phyloP scores from a whole-genome alignment of 768 basidiomycete genomes.

The Pleurotus tuber-regium region DNA sequence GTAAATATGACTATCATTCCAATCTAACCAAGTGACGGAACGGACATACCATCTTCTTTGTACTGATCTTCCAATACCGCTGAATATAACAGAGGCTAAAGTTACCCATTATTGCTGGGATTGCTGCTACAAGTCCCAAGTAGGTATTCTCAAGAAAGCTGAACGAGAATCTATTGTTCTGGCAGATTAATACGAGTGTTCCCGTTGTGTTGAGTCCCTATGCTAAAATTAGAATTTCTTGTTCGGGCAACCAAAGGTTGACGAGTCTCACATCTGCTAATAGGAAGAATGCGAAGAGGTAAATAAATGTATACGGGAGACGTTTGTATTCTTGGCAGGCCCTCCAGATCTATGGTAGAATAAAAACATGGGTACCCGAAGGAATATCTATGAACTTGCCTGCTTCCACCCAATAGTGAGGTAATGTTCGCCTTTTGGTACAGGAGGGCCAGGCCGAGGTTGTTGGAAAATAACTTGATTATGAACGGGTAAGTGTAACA shows the following conservation, averaged over 20 bases:
- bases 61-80: constrained; percentile 70
- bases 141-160: constrained; percentile 82
- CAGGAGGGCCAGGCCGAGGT: constrained; percentile 73
- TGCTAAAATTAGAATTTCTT: neutral
- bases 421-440: constrained; percentile 77
- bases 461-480: constrained; percentile 77
- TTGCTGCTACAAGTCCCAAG: constrained; percentile 69
- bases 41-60: constrained; percentile 73
- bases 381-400: constrained; percentile 31
- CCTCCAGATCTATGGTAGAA: constrained; percentile 60
- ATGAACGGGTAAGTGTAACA: neutral
- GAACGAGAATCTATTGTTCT: constrained; percentile 78
- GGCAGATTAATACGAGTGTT: constrained; percentile 71
- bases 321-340: constrained; percentile 73
- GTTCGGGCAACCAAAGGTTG: neutral
- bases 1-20: neutral
- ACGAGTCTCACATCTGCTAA: constrained; percentile 59
- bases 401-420: constrained; percentile 87
- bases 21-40: neutral
- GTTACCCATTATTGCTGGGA: constrained; percentile 69
- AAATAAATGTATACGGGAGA: constrained; percentile 80
- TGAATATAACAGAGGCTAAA: constrained; percentile 85
- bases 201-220: constrained; percentile 81
- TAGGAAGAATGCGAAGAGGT: constrained; percentile 73
- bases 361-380: neutral